Conservation (phyloP, 331 rosid species). For the Quercus phellos region DNA sequence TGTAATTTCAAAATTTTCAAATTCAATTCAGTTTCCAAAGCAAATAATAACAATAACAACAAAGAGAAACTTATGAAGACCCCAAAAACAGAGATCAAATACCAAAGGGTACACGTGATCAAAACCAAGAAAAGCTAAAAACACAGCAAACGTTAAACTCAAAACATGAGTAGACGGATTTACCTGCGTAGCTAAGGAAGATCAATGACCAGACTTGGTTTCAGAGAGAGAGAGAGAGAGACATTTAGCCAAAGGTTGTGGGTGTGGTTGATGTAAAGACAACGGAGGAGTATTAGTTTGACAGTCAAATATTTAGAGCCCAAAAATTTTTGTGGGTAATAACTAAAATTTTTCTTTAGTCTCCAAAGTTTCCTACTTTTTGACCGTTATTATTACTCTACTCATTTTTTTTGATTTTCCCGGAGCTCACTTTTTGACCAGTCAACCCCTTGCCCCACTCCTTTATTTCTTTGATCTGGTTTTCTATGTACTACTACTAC, state of each 20-base stretch:
- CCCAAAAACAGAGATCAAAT: not conserved
- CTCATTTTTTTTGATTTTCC: no score
- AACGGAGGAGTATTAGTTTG: conserved; percentile 8
- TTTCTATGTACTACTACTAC: not conserved
- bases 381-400: no score
- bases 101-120: not conserved
- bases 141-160: not conserved
- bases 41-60: not conserved
- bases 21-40: no score
- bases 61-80: not conserved
- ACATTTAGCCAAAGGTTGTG: conserved; percentile 6
- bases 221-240: not conserved
- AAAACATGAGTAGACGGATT: conserved; percentile 4
- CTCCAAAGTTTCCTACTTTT: conserved; percentile 26
- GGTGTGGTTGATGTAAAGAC: not conserved
- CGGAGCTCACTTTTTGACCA: conserved; percentile 45
- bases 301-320: conserved; percentile 27
- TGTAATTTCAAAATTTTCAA: no score
- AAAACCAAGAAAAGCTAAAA: not conserved
- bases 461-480: not conserved
- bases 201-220: not conserved
- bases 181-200: conserved; percentile 5
- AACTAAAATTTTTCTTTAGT: not conserved
- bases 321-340: conserved; percentile 17
- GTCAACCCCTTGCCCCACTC: conserved; percentile 25